Percentiles rank a stretch among this genome's conserved stretches.
Conservation (phyloP, 345 rosid genomes). For the Linum trigynum region DNA sequence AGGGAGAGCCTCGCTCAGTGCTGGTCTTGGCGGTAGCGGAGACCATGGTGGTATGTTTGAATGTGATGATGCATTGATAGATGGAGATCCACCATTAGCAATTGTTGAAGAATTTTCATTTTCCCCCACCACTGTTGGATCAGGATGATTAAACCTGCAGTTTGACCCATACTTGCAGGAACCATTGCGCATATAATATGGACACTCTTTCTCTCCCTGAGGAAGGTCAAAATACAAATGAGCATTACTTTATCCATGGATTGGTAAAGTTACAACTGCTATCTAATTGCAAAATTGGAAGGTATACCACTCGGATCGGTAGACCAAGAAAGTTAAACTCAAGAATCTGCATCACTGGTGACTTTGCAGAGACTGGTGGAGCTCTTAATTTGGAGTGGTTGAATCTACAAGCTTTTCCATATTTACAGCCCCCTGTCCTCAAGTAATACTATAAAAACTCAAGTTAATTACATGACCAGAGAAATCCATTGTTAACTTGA, state of each 20-base stretch:
- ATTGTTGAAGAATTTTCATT: slow-evolving; percentile 39
- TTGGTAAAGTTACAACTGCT: not conserved
- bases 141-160: slow-evolving; percentile 93
- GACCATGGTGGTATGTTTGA: slow-evolving; percentile 58
- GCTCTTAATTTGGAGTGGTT: slow-evolving; percentile 48
- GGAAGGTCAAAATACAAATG: slow-evolving; percentile 3
- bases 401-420: slow-evolving; percentile 75
- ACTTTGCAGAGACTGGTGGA: not conserved
- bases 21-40: slow-evolving; percentile 32
- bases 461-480: slow-evolving; percentile 9
- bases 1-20: slow-evolving; percentile 39
- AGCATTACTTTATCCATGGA: not conserved
- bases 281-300: not conserved
- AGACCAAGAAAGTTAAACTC: slow-evolving; percentile 86
- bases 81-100: slow-evolving; percentile 47
- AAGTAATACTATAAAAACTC: slow-evolving; percentile 64
- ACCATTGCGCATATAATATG: slow-evolving; percentile 85
- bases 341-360: slow-evolving; percentile 19
- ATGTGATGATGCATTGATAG: slow-evolving; percentile 40
- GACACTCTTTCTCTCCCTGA: slow-evolving; percentile 81
- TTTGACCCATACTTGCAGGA: slow-evolving; percentile 79
- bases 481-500: not conserved
- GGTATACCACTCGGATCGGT: slow-evolving; percentile 62
- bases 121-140: slow-evolving; percentile 52
- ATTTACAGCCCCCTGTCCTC: slow-evolving; percentile 91